Evolutionary conservation across 2,329 filamentous ascomycete species (phyloP).

Genomic region (Amphichorda felina): DNA sequence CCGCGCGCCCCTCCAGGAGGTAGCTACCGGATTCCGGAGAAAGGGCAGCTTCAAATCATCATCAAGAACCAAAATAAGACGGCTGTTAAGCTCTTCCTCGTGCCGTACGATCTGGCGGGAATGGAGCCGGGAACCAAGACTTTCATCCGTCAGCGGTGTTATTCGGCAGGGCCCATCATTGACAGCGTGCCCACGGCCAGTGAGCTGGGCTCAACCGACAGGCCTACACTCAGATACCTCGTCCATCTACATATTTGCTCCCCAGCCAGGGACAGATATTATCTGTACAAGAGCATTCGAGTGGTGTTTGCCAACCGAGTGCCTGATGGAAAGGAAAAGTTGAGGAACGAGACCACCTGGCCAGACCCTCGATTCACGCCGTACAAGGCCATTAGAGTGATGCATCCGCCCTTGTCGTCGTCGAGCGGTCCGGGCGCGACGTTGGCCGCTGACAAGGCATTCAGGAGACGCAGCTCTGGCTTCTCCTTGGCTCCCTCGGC

Average conservation of each 20-base stretch:
- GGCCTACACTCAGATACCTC: conserved; percentile 75
- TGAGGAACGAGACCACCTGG: conserved; percentile 79
- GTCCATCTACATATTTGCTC: conserved; percentile 91
- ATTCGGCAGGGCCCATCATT: conserved; percentile 76
- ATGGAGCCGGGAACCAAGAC: conserved; percentile 96
- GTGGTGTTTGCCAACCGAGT: conserved; percentile 96
- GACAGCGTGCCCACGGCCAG: conserved; percentile 38
- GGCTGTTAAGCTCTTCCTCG: conserved; percentile 87
- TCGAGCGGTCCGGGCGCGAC: conserved; percentile 31
- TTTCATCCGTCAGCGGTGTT: conserved; percentile 88
- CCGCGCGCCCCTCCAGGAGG: conserved; percentile 63
- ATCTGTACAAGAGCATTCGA: conserved; percentile 81
- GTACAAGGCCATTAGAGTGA: conserved; percentile 59
- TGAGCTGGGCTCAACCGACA: conserved; percentile 22
- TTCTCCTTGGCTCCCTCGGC: conserved; percentile 20
- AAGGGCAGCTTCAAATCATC: conserved; percentile 90
- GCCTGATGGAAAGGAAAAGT: conserved; percentile 85
- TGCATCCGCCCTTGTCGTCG: conserved; percentile 26
- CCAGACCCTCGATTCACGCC: conserved; percentile 78
- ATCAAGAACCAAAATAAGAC: conserved; percentile 99
- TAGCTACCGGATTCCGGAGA: conserved; percentile 85
- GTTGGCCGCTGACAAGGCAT: conserved; percentile 47
- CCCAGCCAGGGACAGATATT: conserved; percentile 71
- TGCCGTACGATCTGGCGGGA: conserved; percentile 82
- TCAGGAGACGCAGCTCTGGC: conserved; percentile 44